Evolutionary conservation across 495 filamentous ascomycete genomes (phyloP), one percentile per base, ranked within the genome.

Genomic region (Penicillium subrubescens): DNA sequence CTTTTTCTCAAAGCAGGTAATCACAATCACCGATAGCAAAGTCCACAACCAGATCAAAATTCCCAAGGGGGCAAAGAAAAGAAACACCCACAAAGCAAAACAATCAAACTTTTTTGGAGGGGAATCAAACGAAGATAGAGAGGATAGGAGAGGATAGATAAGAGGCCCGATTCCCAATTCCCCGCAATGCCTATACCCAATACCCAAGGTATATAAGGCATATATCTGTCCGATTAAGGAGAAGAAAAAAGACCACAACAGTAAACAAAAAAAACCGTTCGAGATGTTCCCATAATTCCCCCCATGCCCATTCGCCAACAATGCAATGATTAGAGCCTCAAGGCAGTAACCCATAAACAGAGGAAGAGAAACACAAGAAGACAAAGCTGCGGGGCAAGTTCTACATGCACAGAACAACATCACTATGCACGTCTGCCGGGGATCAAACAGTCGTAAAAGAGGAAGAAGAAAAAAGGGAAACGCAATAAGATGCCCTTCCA

Each of bases 261-360:
- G n/a, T 5, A 56, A 63, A n/a, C n/a, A n/a, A 44, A 53, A 60
- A 53, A 60, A 61, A 41, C 65, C 62, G 65, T 71, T 34, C 51
- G 27, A 54, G 69, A 69, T 57, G 43, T 60, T 60, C 67, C 68
- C 67, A 72, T 73, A 76, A 48, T 48, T 74, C 68, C 69, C 69
- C 71, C 77, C 70, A 72, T 75, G 73, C 74, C 76, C 62, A 65
- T 54, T 78, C 77, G 60, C 60, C 60, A 56, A 62, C 51, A 46
- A 62, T 62, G 60, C 60, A 62, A 62, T 62, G 51, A 62, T 62
- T 62, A 41, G 54, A 60, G 60, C 58, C 51, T n/a, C 15, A n/a
- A 54, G 51, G 31, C 51, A 54, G 51, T 54, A 54, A 34, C 51
- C 51, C 51, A 34, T 5, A 52, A 52, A 46, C 46, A 39, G 33